Evolutionary conservation across 257 asterid species (phyloP), one percentile per base, ranked within the genome.

Genomic region (Solanum dulcamara): DNA sequence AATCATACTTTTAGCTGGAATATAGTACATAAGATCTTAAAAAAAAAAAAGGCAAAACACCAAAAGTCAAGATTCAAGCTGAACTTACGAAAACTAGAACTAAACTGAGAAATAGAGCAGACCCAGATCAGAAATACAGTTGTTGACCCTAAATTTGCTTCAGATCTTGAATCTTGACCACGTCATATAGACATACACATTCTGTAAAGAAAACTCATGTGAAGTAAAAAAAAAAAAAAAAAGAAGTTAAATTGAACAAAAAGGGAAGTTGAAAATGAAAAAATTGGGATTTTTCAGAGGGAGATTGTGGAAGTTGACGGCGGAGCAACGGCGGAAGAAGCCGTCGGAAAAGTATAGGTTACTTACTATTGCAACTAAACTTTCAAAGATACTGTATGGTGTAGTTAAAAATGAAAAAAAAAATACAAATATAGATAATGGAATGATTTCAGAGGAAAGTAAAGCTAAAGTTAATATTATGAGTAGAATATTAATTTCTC

Each of bases 281-380:
- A 30, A 68, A 18, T 38, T 50, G 53, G 50, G 70, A 57, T 32
- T 32, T 53, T 48, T 83, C 22, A 35, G 50, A 83, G 79, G 57
- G 79, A n/a, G 68, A 42, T 28, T 62, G 30, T 67, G 80, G 85
- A 50, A 12, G 85, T 24, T 84, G 81, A 84, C 82, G 86, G 80
- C 42, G 86, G 86, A 20, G 81, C 59, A 7, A 84, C 81, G 81
- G 81, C 80, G 85, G 77, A 70, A 83, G 60, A 83, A 62, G 30
- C 77, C 81, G 81, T 33, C 86, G 86, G 86, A 68, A 68, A 84
- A 84, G 81, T 50, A 62, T 83, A 46, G 68, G 86, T 22, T 75
- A 68, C 64, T 74, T 44, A 84, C 86, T 48, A 68, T 84, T 68
- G 70, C 51, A 50, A 84, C 86, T 84, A 84, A 50, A 48, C 53